Evolutionary conservation across 1,139 yeast genomes (phyloP).

Genomic region (Candida sanyaensis): DNA sequence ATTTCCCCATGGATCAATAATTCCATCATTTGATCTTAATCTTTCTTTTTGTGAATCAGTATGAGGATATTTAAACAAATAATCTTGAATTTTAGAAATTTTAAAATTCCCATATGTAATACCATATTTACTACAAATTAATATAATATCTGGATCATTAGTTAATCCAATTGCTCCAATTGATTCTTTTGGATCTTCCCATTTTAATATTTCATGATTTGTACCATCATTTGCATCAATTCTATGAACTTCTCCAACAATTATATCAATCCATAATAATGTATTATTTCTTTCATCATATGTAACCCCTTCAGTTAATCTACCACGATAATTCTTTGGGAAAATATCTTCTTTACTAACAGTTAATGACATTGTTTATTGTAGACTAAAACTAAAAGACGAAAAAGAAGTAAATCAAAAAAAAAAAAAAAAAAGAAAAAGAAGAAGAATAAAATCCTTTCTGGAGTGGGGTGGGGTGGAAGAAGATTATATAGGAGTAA

Average conservation of each 20-base stretch:
- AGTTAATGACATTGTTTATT: conserved; percentile 8
- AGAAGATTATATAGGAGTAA: not conserved
- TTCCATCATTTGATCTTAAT: conserved; percentile 74
- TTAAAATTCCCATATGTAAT: conserved; percentile 51
- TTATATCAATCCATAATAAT: conserved; percentile 71
- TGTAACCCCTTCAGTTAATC: conserved; percentile 68
- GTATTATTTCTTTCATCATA: conserved; percentile 59
- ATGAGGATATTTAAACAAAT: conserved; percentile 46
- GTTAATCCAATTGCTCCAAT: conserved; percentile 70
- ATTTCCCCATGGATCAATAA: conserved; percentile 67
- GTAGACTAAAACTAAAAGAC: not conserved
- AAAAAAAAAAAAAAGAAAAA: not conserved
- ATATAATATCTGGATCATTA: conserved; percentile 37
- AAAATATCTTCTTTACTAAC: conserved; percentile 28
- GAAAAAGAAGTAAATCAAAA: no score
- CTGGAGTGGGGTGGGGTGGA: not conserved
- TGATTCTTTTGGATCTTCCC: conserved; percentile 36
- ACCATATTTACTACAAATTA: conserved; percentile 60
- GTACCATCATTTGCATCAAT: conserved; percentile 21
- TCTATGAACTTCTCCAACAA: conserved; percentile 57
- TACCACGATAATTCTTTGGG: conserved; percentile 47
- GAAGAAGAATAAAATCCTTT: no score
- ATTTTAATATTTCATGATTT: conserved; percentile 42
- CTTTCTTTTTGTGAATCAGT: conserved; percentile 25
- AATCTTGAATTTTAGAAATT: conserved; percentile 38